These are phyloP conservation scores for Mrakia frigida DNA, from an alignment of 768 basidiomycete species.

Conservation along the genomic window DNA sequence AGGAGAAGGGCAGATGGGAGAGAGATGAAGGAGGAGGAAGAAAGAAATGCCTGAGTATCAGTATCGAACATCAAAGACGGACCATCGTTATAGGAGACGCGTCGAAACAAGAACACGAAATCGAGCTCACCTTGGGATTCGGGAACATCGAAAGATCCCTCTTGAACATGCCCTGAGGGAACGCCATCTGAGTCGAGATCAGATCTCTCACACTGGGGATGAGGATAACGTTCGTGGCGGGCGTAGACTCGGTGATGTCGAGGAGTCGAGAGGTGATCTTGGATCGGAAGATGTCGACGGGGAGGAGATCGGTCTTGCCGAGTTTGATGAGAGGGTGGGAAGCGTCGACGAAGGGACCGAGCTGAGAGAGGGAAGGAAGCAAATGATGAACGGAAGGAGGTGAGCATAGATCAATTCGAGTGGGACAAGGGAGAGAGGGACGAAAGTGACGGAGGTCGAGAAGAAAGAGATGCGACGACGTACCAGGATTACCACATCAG, in stretches of 20 bases:
- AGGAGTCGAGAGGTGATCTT: conserved; percentile 59
- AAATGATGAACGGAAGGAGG: background rate
- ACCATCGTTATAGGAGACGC: conserved; percentile 44
- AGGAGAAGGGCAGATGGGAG: background rate
- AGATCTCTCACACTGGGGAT: conserved; percentile 80
- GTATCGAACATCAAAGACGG: background rate
- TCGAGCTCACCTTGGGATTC: background rate
- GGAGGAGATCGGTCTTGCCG: conserved; percentile 66
- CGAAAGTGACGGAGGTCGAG: too few relatives aligned
- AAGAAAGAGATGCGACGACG: conserved; percentile 21
- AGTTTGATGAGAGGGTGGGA: conserved; percentile 65
- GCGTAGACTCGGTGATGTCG: conserved; percentile 57
- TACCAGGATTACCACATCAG: conserved; percentile 74
- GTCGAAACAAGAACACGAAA: conserved; percentile 31
- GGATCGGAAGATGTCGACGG: conserved; percentile 61
- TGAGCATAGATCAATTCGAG: too few relatives aligned
- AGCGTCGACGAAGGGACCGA: conserved; percentile 86
- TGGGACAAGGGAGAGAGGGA: conserved; percentile 30
- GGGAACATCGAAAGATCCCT: conserved; percentile 34
- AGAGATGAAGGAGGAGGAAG: background rate
- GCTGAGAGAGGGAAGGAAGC: conserved; percentile 48
- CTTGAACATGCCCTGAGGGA: conserved; percentile 61
- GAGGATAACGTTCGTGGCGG: conserved; percentile 66
- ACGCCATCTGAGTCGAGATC: conserved; percentile 70
- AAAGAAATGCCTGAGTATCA: background rate